Evolutionary conservation across 495 filamentous ascomycete species (phyloP).

Genomic region (Choiromyces venosus): DNA sequence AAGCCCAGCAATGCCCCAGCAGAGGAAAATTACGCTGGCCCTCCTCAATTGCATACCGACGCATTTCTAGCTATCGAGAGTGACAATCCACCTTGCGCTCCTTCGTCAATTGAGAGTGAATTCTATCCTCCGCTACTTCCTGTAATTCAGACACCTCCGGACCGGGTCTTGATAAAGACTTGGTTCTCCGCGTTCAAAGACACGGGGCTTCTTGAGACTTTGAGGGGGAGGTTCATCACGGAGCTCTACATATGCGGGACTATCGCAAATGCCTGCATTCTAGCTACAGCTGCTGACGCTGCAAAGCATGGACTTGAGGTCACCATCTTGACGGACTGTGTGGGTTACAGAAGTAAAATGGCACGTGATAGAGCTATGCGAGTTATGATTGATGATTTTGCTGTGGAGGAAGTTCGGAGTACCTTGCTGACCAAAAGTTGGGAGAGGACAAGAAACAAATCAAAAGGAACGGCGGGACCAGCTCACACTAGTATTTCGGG

Average conservation of each 20-base stretch:
- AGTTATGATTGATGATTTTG: conserved; percentile 62
- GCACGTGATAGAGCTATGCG: conserved; percentile 71
- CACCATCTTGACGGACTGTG: conserved; percentile 80
- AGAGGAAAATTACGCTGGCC: conserved; percentile 21
- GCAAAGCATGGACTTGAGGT: conserved; percentile 79
- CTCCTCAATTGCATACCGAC: conserved; percentile 47
- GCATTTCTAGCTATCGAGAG: conserved; percentile 56
- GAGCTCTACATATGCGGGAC: conserved; percentile 88
- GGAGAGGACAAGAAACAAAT: conserved; percentile 15
- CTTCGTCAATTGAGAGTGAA: conserved; percentile 60
- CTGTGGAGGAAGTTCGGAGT: conserved; percentile 46
- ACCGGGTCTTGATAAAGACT: conserved; percentile 69
- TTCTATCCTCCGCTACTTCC: conserved; percentile 57
- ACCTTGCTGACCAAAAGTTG: conserved; percentile 24
- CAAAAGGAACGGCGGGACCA: neutral
- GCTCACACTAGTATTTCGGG: conserved; percentile 42
- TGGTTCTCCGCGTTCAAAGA: conserved; percentile 85
- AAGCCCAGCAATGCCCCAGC: conserved; percentile 27
- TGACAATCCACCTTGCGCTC: conserved; percentile 53
- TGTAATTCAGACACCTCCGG: conserved; percentile 53
- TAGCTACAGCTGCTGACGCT: conserved; percentile 87
- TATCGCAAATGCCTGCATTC: conserved; percentile 82
- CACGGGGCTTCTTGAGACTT: conserved; percentile 60
- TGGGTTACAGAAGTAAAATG: conserved; percentile 69
- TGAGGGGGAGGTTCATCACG: conserved; percentile 74